phyloP scores from a whole-genome alignment of 2,329 filamentous ascomycete genomes.

The Colletotrichum chlorophyti region DNA sequence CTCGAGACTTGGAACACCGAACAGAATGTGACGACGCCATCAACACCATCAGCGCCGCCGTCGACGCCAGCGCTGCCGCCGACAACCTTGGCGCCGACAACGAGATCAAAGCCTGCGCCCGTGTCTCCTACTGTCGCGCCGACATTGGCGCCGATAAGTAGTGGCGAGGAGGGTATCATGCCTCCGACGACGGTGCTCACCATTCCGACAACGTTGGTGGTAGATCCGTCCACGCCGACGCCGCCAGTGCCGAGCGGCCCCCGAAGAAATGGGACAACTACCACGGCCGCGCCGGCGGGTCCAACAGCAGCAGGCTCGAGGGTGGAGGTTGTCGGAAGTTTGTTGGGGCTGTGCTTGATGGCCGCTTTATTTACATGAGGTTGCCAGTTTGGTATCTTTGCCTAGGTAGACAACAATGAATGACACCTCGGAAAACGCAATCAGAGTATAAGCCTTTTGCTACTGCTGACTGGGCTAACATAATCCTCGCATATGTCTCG shows the following conservation, averaged over 20 bases:
- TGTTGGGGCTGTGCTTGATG: not conserved
- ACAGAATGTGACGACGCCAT: slow-evolving; percentile 11
- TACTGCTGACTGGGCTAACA: too few species aligned
- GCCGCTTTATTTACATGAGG: not conserved
- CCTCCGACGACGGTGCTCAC: slow-evolving; percentile 10
- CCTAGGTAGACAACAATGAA: too few species aligned
- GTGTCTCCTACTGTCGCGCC: not conserved
- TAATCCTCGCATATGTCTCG: too few species aligned
- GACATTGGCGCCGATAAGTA: not conserved
- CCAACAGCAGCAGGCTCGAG: slow-evolving; percentile 17
- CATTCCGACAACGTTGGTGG: slow-evolving; percentile 10
- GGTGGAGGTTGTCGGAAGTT: not conserved
- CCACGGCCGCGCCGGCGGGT: not conserved
- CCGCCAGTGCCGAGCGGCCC: not conserved
- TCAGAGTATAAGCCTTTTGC: too few species aligned
- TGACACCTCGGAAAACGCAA: too few species aligned
- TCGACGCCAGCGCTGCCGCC: not conserved
- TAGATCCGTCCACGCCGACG: slow-evolving; percentile 17
- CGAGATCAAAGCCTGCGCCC: not conserved
- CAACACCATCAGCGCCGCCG: not conserved
- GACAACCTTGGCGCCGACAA: not conserved
- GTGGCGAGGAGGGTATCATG: slow-evolving; percentile 6
- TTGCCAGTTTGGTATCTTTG: too few species aligned
- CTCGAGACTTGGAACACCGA: slow-evolving; percentile 34
- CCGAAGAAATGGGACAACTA: slow-evolving; percentile 4